These are phyloP conservation scores for Colletotrichum spinosum DNA, from an alignment of 2,329 filamentous ascomycete genomes.

Conservation along the genomic window DNA sequence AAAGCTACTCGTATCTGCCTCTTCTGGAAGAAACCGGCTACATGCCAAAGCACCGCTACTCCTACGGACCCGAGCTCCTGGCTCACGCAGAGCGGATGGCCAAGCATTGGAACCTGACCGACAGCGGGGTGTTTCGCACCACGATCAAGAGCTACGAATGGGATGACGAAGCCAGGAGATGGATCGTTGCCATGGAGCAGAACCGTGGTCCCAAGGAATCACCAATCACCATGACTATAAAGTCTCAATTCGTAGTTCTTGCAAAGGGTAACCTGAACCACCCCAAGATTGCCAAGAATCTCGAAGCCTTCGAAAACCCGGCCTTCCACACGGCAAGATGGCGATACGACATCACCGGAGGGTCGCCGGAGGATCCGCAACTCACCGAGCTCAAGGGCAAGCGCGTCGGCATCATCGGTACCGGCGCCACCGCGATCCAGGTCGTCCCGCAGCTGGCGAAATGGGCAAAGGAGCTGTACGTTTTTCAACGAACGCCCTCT, in stretches of 20 bases:
- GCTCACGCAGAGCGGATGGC: constrained; percentile 56
- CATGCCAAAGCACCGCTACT: constrained; percentile 64
- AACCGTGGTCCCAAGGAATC: constrained; percentile 43
- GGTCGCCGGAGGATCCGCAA: constrained; percentile 50
- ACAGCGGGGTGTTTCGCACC: constrained; percentile 54
- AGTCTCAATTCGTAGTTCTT: constrained; percentile 52
- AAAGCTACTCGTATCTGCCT: constrained; percentile 70
- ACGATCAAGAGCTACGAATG: constrained; percentile 55
- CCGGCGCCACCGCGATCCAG: constrained; percentile 61
- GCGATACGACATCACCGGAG: constrained; percentile 57
- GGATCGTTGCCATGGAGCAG: constrained; percentile 41
- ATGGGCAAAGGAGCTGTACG: constrained; percentile 61
- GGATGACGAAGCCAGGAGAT: constrained; percentile 52
- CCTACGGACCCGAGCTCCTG: constrained; percentile 55
- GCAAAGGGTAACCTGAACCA: constrained; percentile 53
- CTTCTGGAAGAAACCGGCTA: constrained; percentile 70
- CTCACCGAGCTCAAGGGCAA: constrained; percentile 59
- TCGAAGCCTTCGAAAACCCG: constrained; percentile 54
- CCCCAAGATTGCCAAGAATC: constrained; percentile 56
- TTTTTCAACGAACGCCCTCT: constrained; percentile 68
- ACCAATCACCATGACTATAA: constrained; percentile 46
- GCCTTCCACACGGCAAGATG: constrained; percentile 61
- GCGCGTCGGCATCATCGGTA: constrained; percentile 62
- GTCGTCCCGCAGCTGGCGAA: constrained; percentile 57
- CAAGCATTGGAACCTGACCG: constrained; percentile 52